Base-by-base conservation (phyloP, 2,329 filamentous ascomycete genomes). In the Diplodia scrobiculata region DNA sequence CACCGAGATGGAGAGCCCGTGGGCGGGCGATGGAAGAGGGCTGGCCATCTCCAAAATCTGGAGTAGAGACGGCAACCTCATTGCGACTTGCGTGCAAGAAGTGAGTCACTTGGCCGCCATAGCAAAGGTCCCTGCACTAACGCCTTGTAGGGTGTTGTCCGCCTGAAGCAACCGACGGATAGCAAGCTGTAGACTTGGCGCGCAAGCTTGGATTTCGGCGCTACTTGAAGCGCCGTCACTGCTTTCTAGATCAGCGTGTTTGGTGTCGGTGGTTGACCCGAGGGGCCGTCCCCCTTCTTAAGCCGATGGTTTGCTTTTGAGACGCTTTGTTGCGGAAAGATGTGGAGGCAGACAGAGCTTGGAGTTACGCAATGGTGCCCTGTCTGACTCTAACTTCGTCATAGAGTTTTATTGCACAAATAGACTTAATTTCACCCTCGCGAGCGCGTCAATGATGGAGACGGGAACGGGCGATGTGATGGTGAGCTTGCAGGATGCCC, bases 1-100 rank as follows among this genome's bases (percentile, higher is more conserved):
- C 71, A 85, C 84, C 21, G 90, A 93, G 80, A 91, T 91, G 85
- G 85, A 90, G 77, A 91, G 87, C 65, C 90, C 91, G 0, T 95
- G 91, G 91, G 85, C 88, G 2, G 90, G 89, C 1, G 89, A 92
- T 72, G 91, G 90, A 3, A 83, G 91, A 67, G 91, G 90, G 0
- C 82, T 94, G 19, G 91, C 94, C 48, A 85, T 84, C 71, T 90
- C 92, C 81, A 85, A 86, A 76, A 90, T 94, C 68, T 93, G 88
- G 75, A 83, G 85, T 29, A 82, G 80, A 70, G 88, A 92, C 68
- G 91, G 91, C 25, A 88, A 83, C 29, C 77, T 95, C 76, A 79
- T 95, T 73, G 91, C 91, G 29, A 93, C 87, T 36, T 94, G 91
- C 75, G 84, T 91, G 67, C 91, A 95, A 78, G 91, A 95, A 84